Evolutionary conservation across 2,329 filamentous ascomycete species (phyloP).

Genomic region (Calonectria montana): DNA sequence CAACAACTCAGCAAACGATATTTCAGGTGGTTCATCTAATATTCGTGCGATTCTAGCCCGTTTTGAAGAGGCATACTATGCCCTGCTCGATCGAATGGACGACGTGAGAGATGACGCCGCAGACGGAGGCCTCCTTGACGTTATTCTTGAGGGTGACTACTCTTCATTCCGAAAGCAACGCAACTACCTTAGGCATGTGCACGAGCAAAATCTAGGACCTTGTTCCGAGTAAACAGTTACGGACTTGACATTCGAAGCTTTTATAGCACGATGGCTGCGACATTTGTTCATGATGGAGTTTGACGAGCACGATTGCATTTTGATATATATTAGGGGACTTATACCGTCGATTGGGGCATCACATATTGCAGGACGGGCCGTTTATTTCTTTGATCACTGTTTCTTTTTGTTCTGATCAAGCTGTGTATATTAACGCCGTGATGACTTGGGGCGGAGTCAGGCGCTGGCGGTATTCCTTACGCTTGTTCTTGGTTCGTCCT

Average conservation of each 20-base stretch:
- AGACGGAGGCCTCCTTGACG: slow-evolving; percentile 68
- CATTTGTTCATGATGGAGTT: slow-evolving; percentile 27
- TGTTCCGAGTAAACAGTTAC: slow-evolving; percentile 42
- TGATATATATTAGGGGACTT: slow-evolving; percentile 23
- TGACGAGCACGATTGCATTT: slow-evolving; percentile 21
- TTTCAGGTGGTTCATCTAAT: slow-evolving; percentile 85
- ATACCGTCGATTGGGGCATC: not conserved
- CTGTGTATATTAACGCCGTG: slow-evolving; percentile 41
- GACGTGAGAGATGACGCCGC: slow-evolving; percentile 54
- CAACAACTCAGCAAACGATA: slow-evolving; percentile 86
- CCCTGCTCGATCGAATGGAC: slow-evolving; percentile 68
- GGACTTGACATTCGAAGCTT: not conserved
- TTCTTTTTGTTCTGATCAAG: slow-evolving; percentile 4
- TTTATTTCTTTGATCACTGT: not conserved
- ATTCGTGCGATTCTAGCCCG: slow-evolving; percentile 73
- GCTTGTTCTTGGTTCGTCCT: slow-evolving; percentile 20
- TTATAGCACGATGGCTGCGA: slow-evolving; percentile 8
- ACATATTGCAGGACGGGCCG: not conserved
- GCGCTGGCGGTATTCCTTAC: slow-evolving; percentile 28
- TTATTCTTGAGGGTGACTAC: slow-evolving; percentile 84
- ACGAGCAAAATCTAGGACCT: slow-evolving; percentile 53
- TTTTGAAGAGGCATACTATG: slow-evolving; percentile 74
- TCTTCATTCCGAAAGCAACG: slow-evolving; percentile 78
- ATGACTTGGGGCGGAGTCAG: slow-evolving; percentile 34
- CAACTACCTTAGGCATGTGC: slow-evolving; percentile 67